Evolutionary conservation across 495 filamentous ascomycete species (phyloP), one percentile per base, ranked within the genome.

Genomic region (Penicillium egyptiacum): DNA sequence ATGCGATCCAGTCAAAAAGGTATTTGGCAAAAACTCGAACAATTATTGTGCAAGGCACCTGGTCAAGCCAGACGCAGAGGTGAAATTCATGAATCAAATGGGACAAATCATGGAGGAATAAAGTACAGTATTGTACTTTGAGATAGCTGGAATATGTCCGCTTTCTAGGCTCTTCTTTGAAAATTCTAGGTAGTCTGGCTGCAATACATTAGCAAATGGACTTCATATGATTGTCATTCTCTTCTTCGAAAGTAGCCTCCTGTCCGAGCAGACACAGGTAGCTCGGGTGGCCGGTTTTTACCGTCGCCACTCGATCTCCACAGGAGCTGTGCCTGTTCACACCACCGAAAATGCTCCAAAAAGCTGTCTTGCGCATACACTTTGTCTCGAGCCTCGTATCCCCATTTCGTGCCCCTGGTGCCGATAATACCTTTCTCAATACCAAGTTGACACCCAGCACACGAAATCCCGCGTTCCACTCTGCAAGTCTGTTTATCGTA

Each of bases 261-360:
- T 64, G 50, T 65, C 45, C 59, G 59, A 64, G 55, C 58, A 61
- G 55, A 45, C 55, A 52, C 53, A 52, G 63, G 59, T 57, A 65
- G 55, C 49, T 62, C 59, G 30, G 51, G 58, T 65, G 73, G 71
- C 60, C 16, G 58, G 46, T 33, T 57, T 14, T 58, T 64, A 60
- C 70, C 71, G 64, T 70, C 61, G 37, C 55, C 69, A 62, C 70
- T 74, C 45, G 65, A 68, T 55, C 50, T 55, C 55, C 58, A 61
- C 12, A 61, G 61, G 49, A 68, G 51, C 67, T 78, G 73, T 59
- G 73, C 72, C 63, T 73, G 69, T 65, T 73, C 63, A 64, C 73
- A 78, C 75, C 72, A 74, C 58, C 63, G 64, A 64, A 76, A 75
- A 62, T 76, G 69, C 40, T 67, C 63, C 59, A 76, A 61, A 12